phyloP scores from a whole-genome alignment of 2,329 filamentous ascomycete species.

The Pseudogymnoascus verrucosus region DNA sequence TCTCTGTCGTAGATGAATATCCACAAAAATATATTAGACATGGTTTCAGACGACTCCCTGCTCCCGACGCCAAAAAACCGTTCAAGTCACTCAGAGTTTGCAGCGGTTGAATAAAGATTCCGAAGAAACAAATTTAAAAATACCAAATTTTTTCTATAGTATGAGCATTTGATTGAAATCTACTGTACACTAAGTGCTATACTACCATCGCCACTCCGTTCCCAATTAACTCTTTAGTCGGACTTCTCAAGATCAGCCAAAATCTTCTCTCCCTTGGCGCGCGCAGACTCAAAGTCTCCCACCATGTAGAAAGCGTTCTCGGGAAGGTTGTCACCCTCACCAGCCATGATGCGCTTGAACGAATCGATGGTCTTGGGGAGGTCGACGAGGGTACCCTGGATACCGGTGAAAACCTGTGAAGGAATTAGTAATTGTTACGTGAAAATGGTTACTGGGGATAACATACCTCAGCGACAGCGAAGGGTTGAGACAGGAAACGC shows the following conservation, averaged over 20 bases:
- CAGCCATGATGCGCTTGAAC: conserved; percentile 89
- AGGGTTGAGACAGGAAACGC: conserved; percentile 99
- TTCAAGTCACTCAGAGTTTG: background rate
- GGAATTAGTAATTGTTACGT: background rate
- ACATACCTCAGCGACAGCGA: conserved; percentile 62
- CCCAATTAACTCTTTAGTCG: conserved; percentile 7
- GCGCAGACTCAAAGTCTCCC: conserved; percentile 86
- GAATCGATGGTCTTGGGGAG: conserved; percentile 96
- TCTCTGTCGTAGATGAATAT: background rate
- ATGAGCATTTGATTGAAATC: conserved; percentile 9
- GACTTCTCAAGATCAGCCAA: conserved; percentile 76
- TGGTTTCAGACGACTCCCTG: background rate
- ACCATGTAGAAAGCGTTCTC: conserved; percentile 95
- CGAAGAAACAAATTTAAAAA: conserved; percentile 1
- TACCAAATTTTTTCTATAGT: conserved; percentile 8
- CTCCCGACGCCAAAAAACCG: background rate
- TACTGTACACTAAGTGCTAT: conserved; percentile 9
- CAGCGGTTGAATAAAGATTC: background rate
- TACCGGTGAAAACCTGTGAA: conserved; percentile 67
- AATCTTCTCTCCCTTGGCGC: conserved; percentile 99
- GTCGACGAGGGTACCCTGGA: conserved; percentile 94
- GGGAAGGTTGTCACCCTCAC: conserved; percentile 92
- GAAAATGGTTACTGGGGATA: background rate
- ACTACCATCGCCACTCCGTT: conserved; percentile 8
- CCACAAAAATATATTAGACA: background rate